Evolutionary conservation across 2,329 filamentous ascomycete genomes (phyloP).

Genomic region (Xylariaceae sp.): DNA sequence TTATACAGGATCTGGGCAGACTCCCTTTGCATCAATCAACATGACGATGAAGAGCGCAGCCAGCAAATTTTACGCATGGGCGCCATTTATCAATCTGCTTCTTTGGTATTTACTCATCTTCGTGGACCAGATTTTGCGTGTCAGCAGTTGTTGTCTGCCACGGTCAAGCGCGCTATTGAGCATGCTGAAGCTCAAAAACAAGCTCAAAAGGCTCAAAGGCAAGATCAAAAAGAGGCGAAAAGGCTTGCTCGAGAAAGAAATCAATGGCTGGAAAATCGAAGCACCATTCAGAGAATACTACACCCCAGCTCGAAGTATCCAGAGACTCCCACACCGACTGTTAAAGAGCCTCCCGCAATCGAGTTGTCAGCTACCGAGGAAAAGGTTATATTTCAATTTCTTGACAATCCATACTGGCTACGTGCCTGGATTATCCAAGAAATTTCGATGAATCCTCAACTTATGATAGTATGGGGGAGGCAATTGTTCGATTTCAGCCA

Average conservation of each 20-base stretch:
- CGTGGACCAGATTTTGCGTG: not conserved
- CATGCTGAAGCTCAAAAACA: slow-evolving; percentile 1
- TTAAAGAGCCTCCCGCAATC: not conserved
- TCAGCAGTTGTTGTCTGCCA: slow-evolving; percentile 12
- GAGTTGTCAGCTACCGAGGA: slow-evolving; percentile 23
- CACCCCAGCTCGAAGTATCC: not conserved
- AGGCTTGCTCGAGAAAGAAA: slow-evolving; percentile 12
- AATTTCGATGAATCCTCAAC: slow-evolving; percentile 23
- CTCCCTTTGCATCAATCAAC: slow-evolving; percentile 27
- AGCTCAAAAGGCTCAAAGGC: not conserved
- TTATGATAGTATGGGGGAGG: slow-evolving; percentile 24
- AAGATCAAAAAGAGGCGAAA: slow-evolving; percentile 5
- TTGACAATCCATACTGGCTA: slow-evolving; percentile 24
- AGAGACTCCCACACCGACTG: not conserved
- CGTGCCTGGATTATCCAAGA: slow-evolving; percentile 30
- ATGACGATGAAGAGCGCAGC: slow-evolving; percentile 23
- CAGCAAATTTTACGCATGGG: slow-evolving; percentile 26
- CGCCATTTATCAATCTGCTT: slow-evolving; percentile 23
- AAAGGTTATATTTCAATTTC: slow-evolving; percentile 19
- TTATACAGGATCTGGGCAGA: slow-evolving; percentile 26
- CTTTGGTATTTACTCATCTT: slow-evolving; percentile 22
- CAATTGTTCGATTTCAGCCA: slow-evolving; percentile 23
- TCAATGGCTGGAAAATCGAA: slow-evolving; percentile 1
- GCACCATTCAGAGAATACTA: not conserved
- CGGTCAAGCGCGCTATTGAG: slow-evolving; percentile 8